Evolutionary conservation across 805 yeast species (phyloP).

Genomic region (Pichia insulana): DNA sequence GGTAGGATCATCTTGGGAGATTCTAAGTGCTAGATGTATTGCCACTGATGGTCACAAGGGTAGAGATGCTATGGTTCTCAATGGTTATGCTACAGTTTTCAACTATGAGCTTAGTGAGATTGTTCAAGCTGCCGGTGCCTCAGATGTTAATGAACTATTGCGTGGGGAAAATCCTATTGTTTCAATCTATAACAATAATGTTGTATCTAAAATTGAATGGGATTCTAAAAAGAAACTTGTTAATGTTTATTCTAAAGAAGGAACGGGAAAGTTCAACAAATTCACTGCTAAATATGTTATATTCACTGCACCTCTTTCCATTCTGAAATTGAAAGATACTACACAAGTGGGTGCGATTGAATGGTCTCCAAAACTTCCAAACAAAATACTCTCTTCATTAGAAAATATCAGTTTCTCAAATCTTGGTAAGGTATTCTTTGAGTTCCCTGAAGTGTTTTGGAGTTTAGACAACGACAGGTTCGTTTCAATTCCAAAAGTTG

Average conservation of each 20-base stretch:
- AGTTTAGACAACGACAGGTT: constrained; percentile 28
- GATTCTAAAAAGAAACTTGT: constrained; percentile 15
- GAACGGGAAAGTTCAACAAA: constrained; percentile 4
- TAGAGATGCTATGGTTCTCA: constrained; percentile 57
- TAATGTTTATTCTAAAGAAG: constrained; percentile 14
- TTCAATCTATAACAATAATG: constrained; percentile 17
- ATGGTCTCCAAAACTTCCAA: constrained; percentile 31
- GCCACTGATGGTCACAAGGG: constrained; percentile 48
- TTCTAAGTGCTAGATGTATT: constrained; percentile 49
- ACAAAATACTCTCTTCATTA: constrained; percentile 20
- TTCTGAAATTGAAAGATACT: constrained; percentile 30
- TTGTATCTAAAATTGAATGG: constrained; percentile 21
- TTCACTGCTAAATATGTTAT: constrained; percentile 33
- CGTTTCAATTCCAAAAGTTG: constrained; percentile 25
- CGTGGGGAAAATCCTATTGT: not conserved
- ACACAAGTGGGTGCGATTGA: constrained; percentile 23
- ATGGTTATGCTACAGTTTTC: constrained; percentile 42
- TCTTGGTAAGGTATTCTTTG: constrained; percentile 39
- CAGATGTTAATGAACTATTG: constrained; percentile 6
- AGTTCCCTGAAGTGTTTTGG: constrained; percentile 41
- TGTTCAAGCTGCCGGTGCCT: constrained; percentile 9
- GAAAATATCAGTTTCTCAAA: constrained; percentile 31
- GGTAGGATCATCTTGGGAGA: constrained; percentile 67
- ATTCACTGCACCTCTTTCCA: constrained; percentile 43
- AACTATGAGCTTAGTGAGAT: constrained; percentile 25